phyloP scores from a whole-genome alignment of 2,329 filamentous ascomycete species.

The Clarireedia hainanense region DNA sequence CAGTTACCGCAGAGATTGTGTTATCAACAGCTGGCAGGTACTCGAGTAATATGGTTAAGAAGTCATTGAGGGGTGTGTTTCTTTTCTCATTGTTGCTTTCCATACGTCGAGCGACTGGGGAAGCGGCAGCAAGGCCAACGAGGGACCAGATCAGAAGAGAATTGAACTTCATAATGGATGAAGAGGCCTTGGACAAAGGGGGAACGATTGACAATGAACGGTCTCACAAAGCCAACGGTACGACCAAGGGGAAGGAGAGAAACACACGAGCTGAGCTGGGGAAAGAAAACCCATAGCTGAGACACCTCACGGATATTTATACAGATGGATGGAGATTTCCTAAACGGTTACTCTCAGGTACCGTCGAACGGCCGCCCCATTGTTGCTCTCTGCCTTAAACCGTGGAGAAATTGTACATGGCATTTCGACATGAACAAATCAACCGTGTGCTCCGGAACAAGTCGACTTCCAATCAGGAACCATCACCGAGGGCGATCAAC shows the following conservation, averaged over 20 bases:
- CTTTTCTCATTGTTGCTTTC: slow-evolving; percentile 3
- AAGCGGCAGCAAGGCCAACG: slow-evolving; percentile 12
- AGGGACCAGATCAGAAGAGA: slow-evolving; percentile 6
- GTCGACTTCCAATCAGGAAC: background rate
- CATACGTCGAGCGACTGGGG: slow-evolving; percentile 1
- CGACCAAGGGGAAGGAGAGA: no score
- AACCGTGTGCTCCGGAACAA: background rate
- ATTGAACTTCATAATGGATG: slow-evolving; percentile 4
- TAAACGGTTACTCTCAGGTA: no score
- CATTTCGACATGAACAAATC: background rate
- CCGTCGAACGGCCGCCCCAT: no score
- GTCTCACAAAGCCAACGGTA: background rate
- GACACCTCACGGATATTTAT: background rate
- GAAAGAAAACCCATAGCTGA: background rate
- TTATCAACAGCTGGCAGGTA: slow-evolving; percentile 20
- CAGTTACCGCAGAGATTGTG: slow-evolving; percentile 13
- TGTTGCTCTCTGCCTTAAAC: background rate
- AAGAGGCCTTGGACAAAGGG: background rate
- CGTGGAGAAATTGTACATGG: background rate
- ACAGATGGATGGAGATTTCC: background rate
- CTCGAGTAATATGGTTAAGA: slow-evolving; percentile 20
- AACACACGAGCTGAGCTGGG: background rate
- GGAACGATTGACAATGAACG: background rate
- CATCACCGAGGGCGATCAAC: background rate
- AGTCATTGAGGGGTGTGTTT: slow-evolving; percentile 18